Percentiles rank a stretch among this genome's conserved stretches.
These are phyloP conservation scores for Phlebiopsis flavidoalba DNA, from an alignment of 768 basidiomycete species.

Conservation along the genomic window DNA sequence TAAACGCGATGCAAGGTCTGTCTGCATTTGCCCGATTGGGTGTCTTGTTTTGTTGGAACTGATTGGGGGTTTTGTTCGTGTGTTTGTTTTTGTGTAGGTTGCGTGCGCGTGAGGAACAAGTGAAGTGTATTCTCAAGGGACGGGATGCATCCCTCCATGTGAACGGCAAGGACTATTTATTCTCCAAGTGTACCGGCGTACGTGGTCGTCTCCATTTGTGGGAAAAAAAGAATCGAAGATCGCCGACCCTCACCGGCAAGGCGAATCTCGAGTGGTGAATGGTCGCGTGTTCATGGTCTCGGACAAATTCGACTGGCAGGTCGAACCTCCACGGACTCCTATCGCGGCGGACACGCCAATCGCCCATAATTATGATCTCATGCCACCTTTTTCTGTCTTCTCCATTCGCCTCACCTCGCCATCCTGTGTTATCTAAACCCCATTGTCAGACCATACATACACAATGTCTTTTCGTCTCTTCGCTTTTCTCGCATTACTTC, in stretches of 20 bases:
- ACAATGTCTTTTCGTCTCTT: background rate
- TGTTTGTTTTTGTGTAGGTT: constrained; percentile 60
- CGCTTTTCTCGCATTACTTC: background rate
- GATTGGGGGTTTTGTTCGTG: too few relatives aligned
- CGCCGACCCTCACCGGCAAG: constrained; percentile 11
- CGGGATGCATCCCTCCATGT: constrained; percentile 82
- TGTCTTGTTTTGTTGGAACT: constrained; percentile 1
- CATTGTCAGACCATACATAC: background rate
- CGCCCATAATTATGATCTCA: background rate
- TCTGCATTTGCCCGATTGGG: background rate
- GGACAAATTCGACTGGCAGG: too few relatives aligned
- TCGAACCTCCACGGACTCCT: too few relatives aligned
- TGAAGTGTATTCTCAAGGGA: constrained; percentile 98
- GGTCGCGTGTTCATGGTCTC: background rate
- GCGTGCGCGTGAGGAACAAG: constrained; percentile 99
- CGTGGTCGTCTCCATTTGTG: constrained; percentile 11
- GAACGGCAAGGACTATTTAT: constrained; percentile 96
- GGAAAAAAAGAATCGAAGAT: background rate
- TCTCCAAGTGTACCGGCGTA: constrained; percentile 96
- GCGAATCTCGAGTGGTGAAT: constrained; percentile 32
- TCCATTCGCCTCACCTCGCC: background rate
- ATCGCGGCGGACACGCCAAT: background rate
- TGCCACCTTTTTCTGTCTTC: background rate
- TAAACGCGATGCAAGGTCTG: constrained; percentile 96
- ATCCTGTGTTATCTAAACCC: background rate